Conservation (phyloP, 1,139 yeast species). For the Lodderomyces pseudojiufengensis region DNA sequence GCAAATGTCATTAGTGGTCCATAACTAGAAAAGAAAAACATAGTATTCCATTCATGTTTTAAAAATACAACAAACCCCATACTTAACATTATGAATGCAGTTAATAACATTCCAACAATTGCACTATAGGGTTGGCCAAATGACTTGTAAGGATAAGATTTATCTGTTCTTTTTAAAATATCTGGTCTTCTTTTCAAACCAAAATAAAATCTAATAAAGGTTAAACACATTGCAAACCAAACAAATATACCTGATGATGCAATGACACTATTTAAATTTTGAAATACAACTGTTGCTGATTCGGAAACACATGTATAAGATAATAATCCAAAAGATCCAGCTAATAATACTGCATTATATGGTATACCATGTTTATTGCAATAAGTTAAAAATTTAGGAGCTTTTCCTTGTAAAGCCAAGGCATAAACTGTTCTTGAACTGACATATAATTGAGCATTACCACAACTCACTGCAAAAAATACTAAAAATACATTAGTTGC, state of each 20-base stretch:
- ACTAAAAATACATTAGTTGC: slow-evolving; percentile 66
- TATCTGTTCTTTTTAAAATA: slow-evolving; percentile 58
- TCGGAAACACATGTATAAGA: slow-evolving; percentile 58
- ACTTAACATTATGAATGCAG: slow-evolving; percentile 51
- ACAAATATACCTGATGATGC: slow-evolving; percentile 70
- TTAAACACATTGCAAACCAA: slow-evolving; percentile 79
- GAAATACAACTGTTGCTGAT: slow-evolving; percentile 62
- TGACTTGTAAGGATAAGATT: slow-evolving; percentile 71
- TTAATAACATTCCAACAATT: slow-evolving; percentile 58
- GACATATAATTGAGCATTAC: slow-evolving; percentile 73
- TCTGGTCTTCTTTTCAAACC: slow-evolving; percentile 68
- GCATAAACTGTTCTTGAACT: slow-evolving; percentile 78
- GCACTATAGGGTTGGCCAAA: slow-evolving; percentile 79
- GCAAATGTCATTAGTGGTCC: slow-evolving; percentile 58
- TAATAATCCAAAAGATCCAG: slow-evolving; percentile 58
- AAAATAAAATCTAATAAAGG: slow-evolving; percentile 66
- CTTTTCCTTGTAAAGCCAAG: slow-evolving; percentile 65
- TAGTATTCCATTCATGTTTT: slow-evolving; percentile 56
- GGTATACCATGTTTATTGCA: slow-evolving; percentile 73
- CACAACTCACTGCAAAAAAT: slow-evolving; percentile 73
- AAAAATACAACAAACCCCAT: slow-evolving; percentile 73
- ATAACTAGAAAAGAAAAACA: slow-evolving; percentile 65
- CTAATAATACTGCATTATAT: slow-evolving; percentile 59
- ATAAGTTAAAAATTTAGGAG: slow-evolving; percentile 56
- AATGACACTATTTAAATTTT: slow-evolving; percentile 58